Evolutionary conservation across 2,329 filamentous ascomycete genomes (phyloP), one percentile per base, ranked within the genome.

Genomic region (Davidsoniella australis): DNA sequence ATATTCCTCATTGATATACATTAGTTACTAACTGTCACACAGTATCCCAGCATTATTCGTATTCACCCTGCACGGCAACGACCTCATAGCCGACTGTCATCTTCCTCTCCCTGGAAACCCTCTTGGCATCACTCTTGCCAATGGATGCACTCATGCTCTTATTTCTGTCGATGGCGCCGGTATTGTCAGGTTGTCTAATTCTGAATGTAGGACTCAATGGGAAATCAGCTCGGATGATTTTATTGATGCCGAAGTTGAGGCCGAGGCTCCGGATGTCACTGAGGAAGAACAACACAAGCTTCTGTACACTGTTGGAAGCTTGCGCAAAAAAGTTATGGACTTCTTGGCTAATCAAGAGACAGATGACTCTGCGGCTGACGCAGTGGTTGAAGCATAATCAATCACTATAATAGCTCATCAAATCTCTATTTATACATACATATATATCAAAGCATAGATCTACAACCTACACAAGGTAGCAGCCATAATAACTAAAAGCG

Each of bases 1-100:
- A 29, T 41, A 43, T 41, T 12, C n/a, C 38, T 17, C 9, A 18
- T 40, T 8, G 39, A 46, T 4, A 23, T 29, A n/a, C 16, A 16
- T 40, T 26, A 17, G 18, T 6, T 53, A 53, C 54, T 60, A 48
- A 63, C 53, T 45, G 5, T 40, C 12, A 24, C 9, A 26, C 54
- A 77, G 71, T 36, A 60, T 73, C 48, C 73, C 77, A 50, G 82
- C 72, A 40, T 64, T 94, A 7, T 78, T 89, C 61, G 65, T 73
- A 50, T 83, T 81, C 65, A 63, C 64, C n/a, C 66, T 82, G 56
- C 5, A 54, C 60, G 1, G 61, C 72, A 43, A 71, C 71, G 53
- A 62, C 12, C 66, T 73, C 49, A 73, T 77, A 51, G 82, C 72
- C 39, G 64, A 93, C 7, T 78, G 89, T 61, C 65, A 73, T 49